Evolutionary conservation across 2,329 filamentous ascomycete genomes (phyloP), one percentile per base, ranked within the genome.

Genomic region (Aspergillus glaucus): DNA sequence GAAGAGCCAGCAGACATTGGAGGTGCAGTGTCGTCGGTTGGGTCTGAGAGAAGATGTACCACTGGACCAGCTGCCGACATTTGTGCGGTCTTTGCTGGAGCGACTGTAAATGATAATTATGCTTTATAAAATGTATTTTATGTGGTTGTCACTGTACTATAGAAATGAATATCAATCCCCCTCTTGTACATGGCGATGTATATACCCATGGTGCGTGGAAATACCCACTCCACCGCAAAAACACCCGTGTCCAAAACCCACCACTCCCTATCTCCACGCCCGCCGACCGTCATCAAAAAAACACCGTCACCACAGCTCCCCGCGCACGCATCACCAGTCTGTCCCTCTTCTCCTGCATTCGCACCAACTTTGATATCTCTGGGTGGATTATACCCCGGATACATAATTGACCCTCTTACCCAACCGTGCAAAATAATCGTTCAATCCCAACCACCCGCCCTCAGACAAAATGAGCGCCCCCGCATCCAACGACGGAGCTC

Each of bases 21-120:
- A 95, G 65, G 80, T 95, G 26, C 88, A 95, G 62, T 92, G 88
- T 68, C 79, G 88, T 50, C 77, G 79, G 48, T 71, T 92, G 22
- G 77, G 55, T 1, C 53, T 87, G 14, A 85, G 79, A 55, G 75
- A 84, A 54, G 72, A 80, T 12, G 79, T 89, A 12, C 58, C 72
- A 3, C 49, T 82, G 5, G 71, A 75, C 1, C 63, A 72, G 3
- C 61, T 87, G 17, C 70, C 72, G 9, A 59, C 60, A 3, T 74
- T 77, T 61, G 72, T 81, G 47, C 55, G 62, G 43, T 60, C 65
- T 7, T 62, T 83, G 34, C 66, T 86, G 46, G 65, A 69, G 17
- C 69, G 72, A 55, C 57, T 87, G 47, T 86, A 70, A 68, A 32
- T 39, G 17, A 45, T 9, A 17, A 19, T 30, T 43, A 21, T 8